Conservation (phyloP, 768 basidiomycete species). For the Lactarius evosmus region DNA sequence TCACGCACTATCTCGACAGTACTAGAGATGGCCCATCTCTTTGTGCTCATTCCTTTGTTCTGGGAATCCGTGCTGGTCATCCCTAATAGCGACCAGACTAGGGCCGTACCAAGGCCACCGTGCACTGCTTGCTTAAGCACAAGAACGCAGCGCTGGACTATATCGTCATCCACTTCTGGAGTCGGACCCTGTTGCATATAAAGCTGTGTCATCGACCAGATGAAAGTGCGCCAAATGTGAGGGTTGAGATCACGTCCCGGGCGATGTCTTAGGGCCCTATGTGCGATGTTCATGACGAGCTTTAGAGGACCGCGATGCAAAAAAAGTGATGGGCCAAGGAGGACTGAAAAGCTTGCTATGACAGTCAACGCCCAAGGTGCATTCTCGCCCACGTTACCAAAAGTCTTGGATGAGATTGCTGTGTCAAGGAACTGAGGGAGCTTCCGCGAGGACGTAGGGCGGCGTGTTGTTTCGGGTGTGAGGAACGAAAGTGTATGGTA, state of each 20-base stretch:
- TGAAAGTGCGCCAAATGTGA: conserved; percentile 24
- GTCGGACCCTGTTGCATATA: conserved; percentile 6
- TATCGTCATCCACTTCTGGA: background rate
- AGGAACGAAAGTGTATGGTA: conserved; percentile 18
- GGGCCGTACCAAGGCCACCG: conserved; percentile 15
- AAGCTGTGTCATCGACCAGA: conserved; percentile 26
- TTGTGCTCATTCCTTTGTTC: background rate
- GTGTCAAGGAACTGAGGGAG: conserved; percentile 14
- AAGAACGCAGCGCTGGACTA: conserved; percentile 15
- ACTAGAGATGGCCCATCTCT: conserved; percentile 7
- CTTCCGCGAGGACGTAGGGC: conserved; percentile 22
- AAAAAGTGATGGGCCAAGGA: conserved; percentile 23
- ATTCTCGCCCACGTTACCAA: conserved; percentile 8
- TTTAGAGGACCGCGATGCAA: conserved; percentile 19
- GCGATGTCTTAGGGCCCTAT: conserved; percentile 14
- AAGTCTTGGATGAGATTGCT: conserved; percentile 11
- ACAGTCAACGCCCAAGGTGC: conserved; percentile 20
- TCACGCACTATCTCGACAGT: conserved; percentile 17
- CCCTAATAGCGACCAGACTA: conserved; percentile 13
- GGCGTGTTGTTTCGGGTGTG: conserved; percentile 22
- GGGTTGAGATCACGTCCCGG: conserved; percentile 23
- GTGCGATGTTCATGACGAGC: conserved; percentile 16
- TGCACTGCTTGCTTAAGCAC: conserved; percentile 22
- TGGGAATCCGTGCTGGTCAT: background rate
- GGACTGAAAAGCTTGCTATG: conserved; percentile 14